Evolutionary conservation across 176 grass and related monocot species (phyloP).

Genomic region (Tillandsia fasciculata): DNA sequence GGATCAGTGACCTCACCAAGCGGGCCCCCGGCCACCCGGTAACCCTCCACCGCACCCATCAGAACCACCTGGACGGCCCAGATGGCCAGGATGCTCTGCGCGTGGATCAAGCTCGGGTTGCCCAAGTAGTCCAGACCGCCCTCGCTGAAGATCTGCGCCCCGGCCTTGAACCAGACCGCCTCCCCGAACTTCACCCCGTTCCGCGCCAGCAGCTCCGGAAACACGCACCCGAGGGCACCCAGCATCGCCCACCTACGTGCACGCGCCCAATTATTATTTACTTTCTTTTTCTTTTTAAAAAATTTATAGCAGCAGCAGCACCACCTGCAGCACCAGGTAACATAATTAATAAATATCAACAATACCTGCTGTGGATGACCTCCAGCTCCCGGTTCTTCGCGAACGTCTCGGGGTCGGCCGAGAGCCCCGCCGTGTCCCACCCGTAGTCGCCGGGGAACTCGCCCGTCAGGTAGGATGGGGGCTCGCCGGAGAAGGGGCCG

Average conservation of each 20-base stretch:
- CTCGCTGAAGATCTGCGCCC: neutral
- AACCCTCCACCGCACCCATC: neutral
- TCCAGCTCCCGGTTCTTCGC: neutral
- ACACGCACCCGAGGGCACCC: neutral
- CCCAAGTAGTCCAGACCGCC: neutral
- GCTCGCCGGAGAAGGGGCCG: constrained; percentile 2
- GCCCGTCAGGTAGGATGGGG: constrained; percentile 9
- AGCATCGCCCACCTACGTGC: neutral
- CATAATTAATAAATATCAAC: no score
- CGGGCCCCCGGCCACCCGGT: neutral
- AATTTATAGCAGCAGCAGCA: no score
- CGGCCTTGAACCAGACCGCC: neutral
- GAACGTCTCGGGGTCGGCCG: neutral
- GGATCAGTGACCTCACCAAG: neutral
- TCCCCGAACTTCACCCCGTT: neutral
- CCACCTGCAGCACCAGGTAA: no score
- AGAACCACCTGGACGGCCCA: neutral
- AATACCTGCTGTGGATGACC: neutral
- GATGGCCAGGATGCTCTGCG: constrained; percentile 3
- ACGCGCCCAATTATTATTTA: neutral
- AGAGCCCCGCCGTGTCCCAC: neutral
- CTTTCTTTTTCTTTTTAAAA: no score
- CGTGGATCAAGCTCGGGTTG: neutral
- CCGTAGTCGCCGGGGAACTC: neutral
- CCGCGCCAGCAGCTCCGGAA: neutral